Base-by-base conservation (phyloP, 1,284 basidiomycete species). In the Vanrija humicola region DNA sequence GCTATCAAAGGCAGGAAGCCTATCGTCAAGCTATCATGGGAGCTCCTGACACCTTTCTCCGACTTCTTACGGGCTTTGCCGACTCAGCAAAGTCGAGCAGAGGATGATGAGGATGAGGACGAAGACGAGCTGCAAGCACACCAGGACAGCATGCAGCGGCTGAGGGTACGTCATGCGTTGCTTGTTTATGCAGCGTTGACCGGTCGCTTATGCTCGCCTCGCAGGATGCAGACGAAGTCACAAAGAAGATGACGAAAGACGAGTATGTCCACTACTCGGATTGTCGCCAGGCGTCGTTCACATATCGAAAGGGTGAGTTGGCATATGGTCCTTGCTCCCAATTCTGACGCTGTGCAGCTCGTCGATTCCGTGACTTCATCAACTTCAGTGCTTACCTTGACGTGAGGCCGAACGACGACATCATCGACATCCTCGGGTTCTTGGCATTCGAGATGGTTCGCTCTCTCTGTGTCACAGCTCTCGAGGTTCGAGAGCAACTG, bases 231-330 rank as follows among this genome's bases (percentile, higher is more conserved):
- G 94, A 98, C 73, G 90, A 96, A 65, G 89, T 91, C 6, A 98
- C 95, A 0, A 83, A 90, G 49, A 84, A 90, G 75, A 98, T 98
- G 95, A 96, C 92, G 0, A 82, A 90, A 61, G 93, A 97, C 70
- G 92, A 98, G 68, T 98, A 98, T 72, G 89, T 94, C 59, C 92
- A 96, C 70, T 98, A 98, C 72, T 93, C 93, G 2, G 93, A 97
- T 69, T 97, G 94, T 78, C 84, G 95, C 51, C 93, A 97, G 75
- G 95, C 95, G 0, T 92, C 90, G 10, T 98, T 98, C 76, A 96
- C 94, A 0, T 97, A 95, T 74, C 86, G 92, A 48, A 96, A 96
- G 84, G 86, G 91, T 89, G 38, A 44, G 78, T 5, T 18, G 25
- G 5, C 46, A 1, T 44, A 38, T 40, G 23, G 12, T 26, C 7